A percentile compares a stretch with the other conserved stretches of the same genome.
Conservation (phyloP, 805 yeast species). For the Pichia manshurica region DNA sequence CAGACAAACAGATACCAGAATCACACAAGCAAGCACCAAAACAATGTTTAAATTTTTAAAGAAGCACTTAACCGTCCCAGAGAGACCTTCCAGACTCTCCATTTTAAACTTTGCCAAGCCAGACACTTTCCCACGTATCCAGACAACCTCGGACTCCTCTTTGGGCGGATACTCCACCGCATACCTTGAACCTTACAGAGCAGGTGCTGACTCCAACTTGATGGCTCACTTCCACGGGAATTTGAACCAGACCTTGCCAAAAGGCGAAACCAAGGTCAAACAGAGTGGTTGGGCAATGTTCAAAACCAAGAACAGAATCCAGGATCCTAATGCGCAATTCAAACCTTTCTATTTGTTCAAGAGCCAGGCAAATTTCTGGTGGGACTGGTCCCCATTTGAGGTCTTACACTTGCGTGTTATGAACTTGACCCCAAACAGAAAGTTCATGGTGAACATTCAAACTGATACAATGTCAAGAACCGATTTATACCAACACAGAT, state of each 20-base stretch:
- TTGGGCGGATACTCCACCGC: conserved; percentile 71
- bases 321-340: conserved; percentile 35
- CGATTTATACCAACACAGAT: conserved; percentile 76
- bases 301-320: conserved; percentile 62
- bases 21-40: no score
- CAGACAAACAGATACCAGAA: no score
- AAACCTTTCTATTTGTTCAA: conserved; percentile 35
- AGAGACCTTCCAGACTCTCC: conserved; percentile 26
- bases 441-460: conserved; percentile 75
- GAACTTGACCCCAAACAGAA: conserved; percentile 51
- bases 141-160: conserved; percentile 66
- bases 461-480: conserved; percentile 73
- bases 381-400: conserved; percentile 66
- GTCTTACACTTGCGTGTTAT: conserved; percentile 65
- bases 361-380: conserved; percentile 38
- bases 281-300: conserved; percentile 78
- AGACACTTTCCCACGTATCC: conserved; percentile 41
- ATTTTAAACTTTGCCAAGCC: conserved; percentile 56
- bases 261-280: conserved; percentile 54
- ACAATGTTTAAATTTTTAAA: conserved; percentile 10
- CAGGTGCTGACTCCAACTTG: conserved; percentile 28
- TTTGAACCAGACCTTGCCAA: conserved; percentile 58
- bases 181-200: conserved; percentile 40
- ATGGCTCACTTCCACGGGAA: conserved; percentile 69
- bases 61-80: conserved; percentile 5